A percentile compares a stretch with the other conserved stretches of the same genome.
phyloP scores from a whole-genome alignment of 306 rosid genomes.

The Ochetophila trinervis region DNA sequence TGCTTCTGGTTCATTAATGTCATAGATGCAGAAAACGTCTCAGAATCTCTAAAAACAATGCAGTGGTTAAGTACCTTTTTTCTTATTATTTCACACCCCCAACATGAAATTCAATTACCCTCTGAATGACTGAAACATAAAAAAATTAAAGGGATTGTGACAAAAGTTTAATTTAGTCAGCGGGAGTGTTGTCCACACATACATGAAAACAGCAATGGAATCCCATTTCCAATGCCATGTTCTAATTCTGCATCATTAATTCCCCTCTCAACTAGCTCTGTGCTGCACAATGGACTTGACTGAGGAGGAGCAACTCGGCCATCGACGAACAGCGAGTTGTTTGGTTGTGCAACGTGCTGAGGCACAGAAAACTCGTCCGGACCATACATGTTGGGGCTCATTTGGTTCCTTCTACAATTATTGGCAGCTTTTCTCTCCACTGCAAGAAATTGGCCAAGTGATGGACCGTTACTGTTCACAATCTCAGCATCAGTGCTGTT shows the following conservation, averaged over 20 bases:
- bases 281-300: conserved; percentile 19
- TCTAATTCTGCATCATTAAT: conserved; percentile 8
- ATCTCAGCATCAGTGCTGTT: conserved; percentile 34
- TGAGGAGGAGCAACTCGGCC: conserved; percentile 56
- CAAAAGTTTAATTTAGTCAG: neutral
- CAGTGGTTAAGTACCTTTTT: conserved; percentile 2
- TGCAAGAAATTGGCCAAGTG: conserved; percentile 52
- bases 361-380: conserved; percentile 38
- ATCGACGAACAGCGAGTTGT: conserved; percentile 48
- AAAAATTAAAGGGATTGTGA: neutral
- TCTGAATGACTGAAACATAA: neutral
- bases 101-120: conserved; percentile 12
- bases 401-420: conserved; percentile 30
- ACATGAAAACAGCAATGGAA: conserved; percentile 38
- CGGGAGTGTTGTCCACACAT: conserved; percentile 28
- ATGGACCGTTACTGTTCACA: conserved; percentile 20
- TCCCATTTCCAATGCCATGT: conserved; percentile 25
- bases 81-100: conserved; percentile 8
- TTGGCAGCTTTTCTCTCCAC: conserved; percentile 50
- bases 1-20: too few relatives aligned
- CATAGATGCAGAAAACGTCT: too few relatives aligned
- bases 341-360: conserved; percentile 27
- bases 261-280: conserved; percentile 23
- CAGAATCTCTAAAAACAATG: neutral
- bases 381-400: conserved; percentile 28